Evolutionary conservation across 2,329 filamentous ascomycete genomes (phyloP).

Genomic region (Nothophoma quercina): DNA sequence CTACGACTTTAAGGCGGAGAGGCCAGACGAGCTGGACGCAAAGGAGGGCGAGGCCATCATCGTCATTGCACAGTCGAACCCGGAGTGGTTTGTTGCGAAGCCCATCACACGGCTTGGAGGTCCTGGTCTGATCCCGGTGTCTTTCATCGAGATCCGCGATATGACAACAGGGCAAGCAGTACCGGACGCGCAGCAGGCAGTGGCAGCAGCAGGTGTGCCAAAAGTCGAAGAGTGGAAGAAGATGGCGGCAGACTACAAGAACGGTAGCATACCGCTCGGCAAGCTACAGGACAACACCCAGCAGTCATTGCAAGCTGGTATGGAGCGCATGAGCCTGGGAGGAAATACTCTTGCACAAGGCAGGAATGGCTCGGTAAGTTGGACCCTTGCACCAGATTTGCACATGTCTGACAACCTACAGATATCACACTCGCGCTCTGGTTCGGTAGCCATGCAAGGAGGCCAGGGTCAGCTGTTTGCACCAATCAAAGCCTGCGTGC

Average conservation of each 20-base stretch:
- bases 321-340: conserved; percentile 81
- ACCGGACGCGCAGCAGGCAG: conserved; percentile 81
- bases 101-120: conserved; percentile 97
- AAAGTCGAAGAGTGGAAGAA: conserved; percentile 99
- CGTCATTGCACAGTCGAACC: conserved; percentile 97
- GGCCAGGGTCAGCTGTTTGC: conserved; percentile 66
- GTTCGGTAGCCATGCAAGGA: conserved; percentile 45
- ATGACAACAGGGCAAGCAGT: conserved; percentile 88
- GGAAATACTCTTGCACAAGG: conserved; percentile 36
- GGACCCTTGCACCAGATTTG: neutral
- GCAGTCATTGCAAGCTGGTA: conserved; percentile 62
- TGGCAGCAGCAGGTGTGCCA: conserved; percentile 87
- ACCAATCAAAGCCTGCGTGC: conserved; percentile 83
- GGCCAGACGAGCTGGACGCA: conserved; percentile 94
- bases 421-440: conserved; percentile 45
- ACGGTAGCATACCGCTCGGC: conserved; percentile 95
- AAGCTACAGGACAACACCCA: conserved; percentile 72
- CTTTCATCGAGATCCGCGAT: conserved; percentile 94
- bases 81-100: conserved; percentile 99
- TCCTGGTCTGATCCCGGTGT: conserved; percentile 93
- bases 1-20: conserved; percentile 94
- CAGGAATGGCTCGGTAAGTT: conserved; percentile 44
- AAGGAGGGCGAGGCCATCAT: conserved; percentile 97
- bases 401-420: conserved; percentile 21
- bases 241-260: conserved; percentile 99